Conservation (phyloP, 208 protist genomes). For the Trypanosoma lewisi region DNA sequence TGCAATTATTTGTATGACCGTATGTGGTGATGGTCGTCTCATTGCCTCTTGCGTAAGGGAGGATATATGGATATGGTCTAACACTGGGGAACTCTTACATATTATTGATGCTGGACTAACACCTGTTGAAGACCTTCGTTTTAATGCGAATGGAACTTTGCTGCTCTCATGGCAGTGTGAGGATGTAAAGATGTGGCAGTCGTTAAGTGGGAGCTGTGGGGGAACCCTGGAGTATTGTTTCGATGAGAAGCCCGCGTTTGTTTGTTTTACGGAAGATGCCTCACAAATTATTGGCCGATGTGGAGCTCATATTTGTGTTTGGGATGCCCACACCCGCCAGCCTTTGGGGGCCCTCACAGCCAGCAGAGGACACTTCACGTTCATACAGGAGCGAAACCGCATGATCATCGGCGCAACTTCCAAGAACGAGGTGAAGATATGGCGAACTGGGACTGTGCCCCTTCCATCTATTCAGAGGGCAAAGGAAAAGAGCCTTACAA, state of each 20-base stretch:
- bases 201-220: slow-evolving; percentile 39
- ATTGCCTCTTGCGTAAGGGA: slow-evolving; percentile 59
- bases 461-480: slow-evolving; percentile 51
- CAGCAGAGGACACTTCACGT: slow-evolving; percentile 45
- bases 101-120: slow-evolving; percentile 46
- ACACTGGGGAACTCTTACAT: slow-evolving; percentile 66
- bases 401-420: slow-evolving; percentile 54
- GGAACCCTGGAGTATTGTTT: slow-evolving; percentile 29
- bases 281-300: slow-evolving; percentile 48
- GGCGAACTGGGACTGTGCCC: slow-evolving; percentile 36
- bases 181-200: slow-evolving; percentile 60
- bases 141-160: slow-evolving; percentile 53
- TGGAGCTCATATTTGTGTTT: slow-evolving; percentile 46
- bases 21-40: slow-evolving; percentile 59
- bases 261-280: slow-evolving; percentile 63
- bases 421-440: slow-evolving; percentile 49
- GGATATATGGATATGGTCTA: slow-evolving; percentile 71
- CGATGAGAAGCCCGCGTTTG: slow-evolving; percentile 34
- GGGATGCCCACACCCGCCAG: slow-evolving; percentile 47
- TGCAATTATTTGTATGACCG: slow-evolving; percentile 42
- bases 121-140: slow-evolving; percentile 52
- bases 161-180: slow-evolving; percentile 57
- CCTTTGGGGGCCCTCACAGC: slow-evolving; percentile 52
- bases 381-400: slow-evolving; percentile 45
- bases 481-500: slow-evolving; percentile 50